phyloP scores from a whole-genome alignment of 345 rosid genomes.

The Fremontodendron californicum region DNA sequence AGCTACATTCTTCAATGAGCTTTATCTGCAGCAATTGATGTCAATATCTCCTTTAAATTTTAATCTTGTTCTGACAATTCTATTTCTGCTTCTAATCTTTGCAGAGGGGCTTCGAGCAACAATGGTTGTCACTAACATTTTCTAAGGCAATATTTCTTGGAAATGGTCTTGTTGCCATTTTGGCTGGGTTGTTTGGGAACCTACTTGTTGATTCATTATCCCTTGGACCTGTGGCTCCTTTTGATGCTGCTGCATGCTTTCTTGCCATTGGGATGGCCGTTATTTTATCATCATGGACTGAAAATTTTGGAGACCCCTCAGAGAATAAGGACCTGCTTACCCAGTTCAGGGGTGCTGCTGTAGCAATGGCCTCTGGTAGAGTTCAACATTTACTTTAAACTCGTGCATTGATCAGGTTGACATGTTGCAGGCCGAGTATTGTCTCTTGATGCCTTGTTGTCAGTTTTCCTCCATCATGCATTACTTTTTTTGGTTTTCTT shows the following conservation, averaged over 20 bases:
- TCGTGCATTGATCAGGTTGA: neutral
- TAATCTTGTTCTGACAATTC: neutral
- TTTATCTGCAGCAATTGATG: neutral
- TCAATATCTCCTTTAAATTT: neutral
- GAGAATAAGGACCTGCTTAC: slow-evolving; percentile 84
- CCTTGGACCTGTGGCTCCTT: slow-evolving; percentile 98
- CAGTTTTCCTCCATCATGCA: neutral
- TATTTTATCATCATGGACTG: slow-evolving; percentile 78
- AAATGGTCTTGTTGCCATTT: slow-evolving; percentile 87
- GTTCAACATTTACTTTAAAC: slow-evolving; percentile 12
- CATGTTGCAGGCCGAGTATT: slow-evolving; percentile 5
- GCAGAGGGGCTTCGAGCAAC: slow-evolving; percentile 90
- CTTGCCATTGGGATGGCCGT: slow-evolving; percentile 89
- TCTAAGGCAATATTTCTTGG: slow-evolving; percentile 94
- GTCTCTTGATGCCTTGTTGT: neutral
- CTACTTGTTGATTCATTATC: slow-evolving; percentile 67
- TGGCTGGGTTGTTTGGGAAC: slow-evolving; percentile 83
- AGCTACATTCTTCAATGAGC: neutral
- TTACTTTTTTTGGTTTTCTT: neutral
- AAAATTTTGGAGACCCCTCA: slow-evolving; percentile 87
- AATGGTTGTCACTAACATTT: slow-evolving; percentile 87
- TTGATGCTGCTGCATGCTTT: slow-evolving; percentile 93
- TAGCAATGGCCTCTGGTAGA: slow-evolving; percentile 92
- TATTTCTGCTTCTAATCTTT: slow-evolving; percentile 11
- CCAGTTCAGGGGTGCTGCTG: slow-evolving; percentile 90